phyloP scores from a whole-genome alignment of 2,329 filamentous ascomycete genomes.

The Verticillium tricorpus region DNA sequence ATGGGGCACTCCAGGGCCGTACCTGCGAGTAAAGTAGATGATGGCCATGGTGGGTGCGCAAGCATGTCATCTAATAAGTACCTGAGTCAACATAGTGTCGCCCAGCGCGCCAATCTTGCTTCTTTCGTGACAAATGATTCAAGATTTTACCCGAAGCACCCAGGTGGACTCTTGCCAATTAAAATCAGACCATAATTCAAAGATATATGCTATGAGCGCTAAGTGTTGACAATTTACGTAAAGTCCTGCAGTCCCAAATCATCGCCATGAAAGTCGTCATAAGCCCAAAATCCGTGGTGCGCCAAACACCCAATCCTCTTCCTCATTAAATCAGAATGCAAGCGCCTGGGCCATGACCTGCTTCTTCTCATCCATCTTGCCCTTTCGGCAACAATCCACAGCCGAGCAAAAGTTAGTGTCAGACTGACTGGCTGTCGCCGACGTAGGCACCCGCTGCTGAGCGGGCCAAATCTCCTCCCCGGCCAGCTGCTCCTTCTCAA shows the following conservation, averaged over 20 bases:
- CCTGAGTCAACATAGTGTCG: too few relatives aligned
- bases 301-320: not conserved
- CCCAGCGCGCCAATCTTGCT: too few relatives aligned
- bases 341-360: conserved; percentile 14
- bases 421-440: conserved; percentile 17
- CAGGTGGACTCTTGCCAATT: not conserved
- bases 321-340: conserved; percentile 12
- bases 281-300: not conserved
- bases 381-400: conserved; percentile 26
- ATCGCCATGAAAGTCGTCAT: not conserved
- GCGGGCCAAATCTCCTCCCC: conserved; percentile 50
- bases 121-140: too few relatives aligned
- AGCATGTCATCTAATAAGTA: too few relatives aligned
- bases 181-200: not conserved
- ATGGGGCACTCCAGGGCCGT: not conserved
- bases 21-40: too few relatives aligned
- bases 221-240: not conserved
- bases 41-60: too few relatives aligned
- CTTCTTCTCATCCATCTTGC: conserved; percentile 10
- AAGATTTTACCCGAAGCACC: too few relatives aligned
- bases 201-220: not conserved
- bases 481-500: conserved; percentile 37
- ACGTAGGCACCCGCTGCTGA: conserved; percentile 26
- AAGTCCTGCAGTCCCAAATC: not conserved
- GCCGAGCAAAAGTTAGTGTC: conserved; percentile 28